Evolutionary conservation across 371 early-diverging fungal genomes (phyloP).

Genomic region (Rhizomucor pusillus): DNA sequence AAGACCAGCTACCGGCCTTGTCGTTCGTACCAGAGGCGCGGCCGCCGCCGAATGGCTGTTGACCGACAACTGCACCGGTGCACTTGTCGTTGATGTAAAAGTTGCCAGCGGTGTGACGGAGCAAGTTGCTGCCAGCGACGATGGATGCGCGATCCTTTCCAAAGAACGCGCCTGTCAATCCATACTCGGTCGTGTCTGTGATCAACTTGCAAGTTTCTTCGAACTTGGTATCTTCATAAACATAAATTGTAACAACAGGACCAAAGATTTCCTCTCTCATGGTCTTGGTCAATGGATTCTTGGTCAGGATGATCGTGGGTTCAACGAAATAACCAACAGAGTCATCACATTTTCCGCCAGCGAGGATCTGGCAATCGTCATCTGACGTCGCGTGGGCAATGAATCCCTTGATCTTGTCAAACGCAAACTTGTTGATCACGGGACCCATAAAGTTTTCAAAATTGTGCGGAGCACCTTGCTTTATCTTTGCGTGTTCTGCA

Average conservation of each 20-base stretch:
- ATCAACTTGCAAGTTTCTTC: conserved; percentile 73
- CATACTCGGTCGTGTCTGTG: conserved; percentile 82
- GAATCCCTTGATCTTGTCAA: conserved; percentile 88
- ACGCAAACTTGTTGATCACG: conserved; percentile 90
- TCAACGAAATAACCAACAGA: conserved; percentile 87
- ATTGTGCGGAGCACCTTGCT: conserved; percentile 82
- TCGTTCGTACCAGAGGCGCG: conserved; percentile 97
- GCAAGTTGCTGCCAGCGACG: conserved; percentile 67
- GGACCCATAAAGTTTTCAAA: conserved; percentile 78
- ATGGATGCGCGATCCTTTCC: conserved; percentile 84
- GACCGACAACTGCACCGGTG: conserved; percentile 97
- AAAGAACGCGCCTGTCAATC: conserved; percentile 89
- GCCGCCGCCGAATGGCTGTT: conserved; percentile 97
- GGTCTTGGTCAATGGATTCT: conserved; percentile 82
- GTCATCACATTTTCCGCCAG: conserved; percentile 83
- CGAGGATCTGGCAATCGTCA: conserved; percentile 70
- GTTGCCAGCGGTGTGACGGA: conserved; percentile 94
- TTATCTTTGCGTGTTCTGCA: conserved; percentile 71
- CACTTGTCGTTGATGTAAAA: conserved; percentile 99
- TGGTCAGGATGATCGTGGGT: conserved; percentile 91
- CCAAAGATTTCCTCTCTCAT: conserved; percentile 97
- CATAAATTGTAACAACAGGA: conserved; percentile 94
- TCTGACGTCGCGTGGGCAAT: conserved; percentile 75
- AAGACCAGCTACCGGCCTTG: conserved; percentile 85
- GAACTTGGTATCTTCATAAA: conserved; percentile 84